These are phyloP conservation scores for Paraphoma chrysanthemicola DNA, from an alignment of 2,329 filamentous ascomycete genomes.

Conservation along the genomic window DNA sequence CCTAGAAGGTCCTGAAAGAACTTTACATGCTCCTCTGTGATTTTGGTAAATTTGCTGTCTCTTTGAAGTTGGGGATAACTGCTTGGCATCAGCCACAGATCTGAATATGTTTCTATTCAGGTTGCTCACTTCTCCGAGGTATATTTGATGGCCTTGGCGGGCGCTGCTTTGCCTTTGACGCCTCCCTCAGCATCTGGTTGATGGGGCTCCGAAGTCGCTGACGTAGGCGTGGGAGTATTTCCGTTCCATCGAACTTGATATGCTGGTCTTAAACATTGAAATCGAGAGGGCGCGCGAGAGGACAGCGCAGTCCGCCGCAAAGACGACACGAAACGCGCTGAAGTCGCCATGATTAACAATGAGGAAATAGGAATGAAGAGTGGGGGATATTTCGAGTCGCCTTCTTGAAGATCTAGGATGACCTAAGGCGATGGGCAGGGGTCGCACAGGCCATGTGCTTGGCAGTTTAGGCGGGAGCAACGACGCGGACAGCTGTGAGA, in stretches of 20 bases:
- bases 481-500: slow-evolving; percentile 49
- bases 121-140: slow-evolving; percentile 75
- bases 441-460: slow-evolving; percentile 38
- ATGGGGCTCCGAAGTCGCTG: slow-evolving; percentile 51
- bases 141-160: slow-evolving; percentile 66
- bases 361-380: slow-evolving; percentile 23
- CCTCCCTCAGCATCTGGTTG: slow-evolving; percentile 46
- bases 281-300: slow-evolving; percentile 27
- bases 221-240: slow-evolving; percentile 46
- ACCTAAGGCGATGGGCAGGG: slow-evolving; percentile 28
- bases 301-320: slow-evolving; percentile 41
- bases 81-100: slow-evolving; percentile 1
- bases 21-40: slow-evolving; percentile 80
- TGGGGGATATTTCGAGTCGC: slow-evolving; percentile 20
- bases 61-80: slow-evolving; percentile 81
- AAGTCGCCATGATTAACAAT: slow-evolving; percentile 42
- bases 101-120: no score
- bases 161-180: slow-evolving; percentile 41
- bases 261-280: slow-evolving; percentile 31
- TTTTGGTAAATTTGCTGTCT: slow-evolving; percentile 73
- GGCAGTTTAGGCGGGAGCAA: slow-evolving; percentile 45
- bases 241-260: slow-evolving; percentile 46
- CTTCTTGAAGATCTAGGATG: slow-evolving; percentile 28
- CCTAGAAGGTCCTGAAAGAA: slow-evolving; percentile 85
- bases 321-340: slow-evolving; percentile 40